phyloP scores from a whole-genome alignment of 176 grass and related monocot genomes.

The Rhynchospora tenuis region DNA sequence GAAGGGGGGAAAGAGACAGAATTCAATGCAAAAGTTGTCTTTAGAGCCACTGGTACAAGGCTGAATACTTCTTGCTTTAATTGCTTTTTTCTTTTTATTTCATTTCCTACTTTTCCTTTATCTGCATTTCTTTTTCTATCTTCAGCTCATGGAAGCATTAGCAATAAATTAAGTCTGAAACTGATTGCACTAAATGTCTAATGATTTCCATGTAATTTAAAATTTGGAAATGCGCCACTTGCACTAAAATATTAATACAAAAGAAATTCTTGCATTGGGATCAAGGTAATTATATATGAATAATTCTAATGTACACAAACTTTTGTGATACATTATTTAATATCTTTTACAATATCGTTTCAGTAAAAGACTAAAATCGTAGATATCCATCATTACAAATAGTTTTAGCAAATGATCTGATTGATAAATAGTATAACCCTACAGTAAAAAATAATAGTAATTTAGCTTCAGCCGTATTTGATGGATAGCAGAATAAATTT shows the following conservation, averaged over 20 bases:
- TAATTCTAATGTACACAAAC: not conserved
- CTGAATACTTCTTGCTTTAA: slow-evolving; percentile 24
- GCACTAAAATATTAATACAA: not conserved
- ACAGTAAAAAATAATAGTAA: not conserved
- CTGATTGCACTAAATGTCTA: not conserved
- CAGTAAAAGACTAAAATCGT: not conserved
- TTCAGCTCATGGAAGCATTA: not conserved
- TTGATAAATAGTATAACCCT: not conserved
- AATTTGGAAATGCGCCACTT: not conserved
- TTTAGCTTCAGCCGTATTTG: not conserved
- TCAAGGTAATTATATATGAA: no score
- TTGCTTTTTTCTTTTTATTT: slow-evolving; percentile 14
- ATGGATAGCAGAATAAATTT: not conserved
- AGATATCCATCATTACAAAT: not conserved
- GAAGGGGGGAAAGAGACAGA: slow-evolving; percentile 47
- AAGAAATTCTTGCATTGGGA: not conserved
- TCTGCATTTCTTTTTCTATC: slow-evolving; percentile 23
- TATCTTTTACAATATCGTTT: not conserved
- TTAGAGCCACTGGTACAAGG: slow-evolving; percentile 14
- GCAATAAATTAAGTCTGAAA: not conserved
- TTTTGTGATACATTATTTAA: not conserved
- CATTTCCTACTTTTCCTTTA: slow-evolving; percentile 29
- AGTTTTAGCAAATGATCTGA: no score
- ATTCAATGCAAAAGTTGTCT: slow-evolving; percentile 63
- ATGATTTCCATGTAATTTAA: not conserved